Evolutionary conservation across 352 stramenopile species (phyloP), one percentile per base, ranked within the genome.

Genomic region (Pythium aristosporum): DNA sequence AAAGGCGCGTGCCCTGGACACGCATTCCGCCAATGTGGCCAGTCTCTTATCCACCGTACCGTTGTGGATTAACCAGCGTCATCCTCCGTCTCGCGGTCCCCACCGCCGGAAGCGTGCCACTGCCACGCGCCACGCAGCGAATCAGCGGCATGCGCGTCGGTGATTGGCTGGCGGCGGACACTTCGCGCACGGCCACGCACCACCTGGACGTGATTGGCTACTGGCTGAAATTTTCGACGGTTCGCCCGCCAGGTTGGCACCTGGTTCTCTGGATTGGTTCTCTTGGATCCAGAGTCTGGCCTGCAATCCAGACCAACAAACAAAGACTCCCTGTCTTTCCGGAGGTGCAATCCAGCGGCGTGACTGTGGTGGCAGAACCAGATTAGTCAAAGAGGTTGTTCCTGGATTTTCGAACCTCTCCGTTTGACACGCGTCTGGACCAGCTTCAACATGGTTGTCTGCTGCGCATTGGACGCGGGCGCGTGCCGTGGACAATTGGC

Each of bases 91-190:
- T 30, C 50, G n/a, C 50, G 37, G 16, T 12, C 37, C 57, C 16
- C 48, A 67, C 60, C 60, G 60, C 60, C 60, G 60, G 60, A 65
- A 65, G 58, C 49, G 58, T 65, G 58, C n/a, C 28, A n/a, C 21
- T 25, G 44, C 20, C 57, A 49, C 30, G 44, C 48, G 58, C 43
- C 28, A 48, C 15, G 16, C 5, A 50, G 54, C 58, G 47, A 65
- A 57, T 65, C 36, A 65, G 34, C 34, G 23, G 3, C 25, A 30
- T 20, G 41, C 20, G 20, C 15, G 16, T 21, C 7, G 39, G 20
- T 23, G n/a, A 67, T 67, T 67, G 51, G 61, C 28, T 36, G 13
- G 11, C 23, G 58, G 49, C 23, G 34, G 13, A 39, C 20, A 10
- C 44, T 25, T 37, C 8, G 12, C 16, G 21, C 30, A 32, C 10